Evolutionary conservation across 768 basidiomycete genomes (phyloP), one percentile per base, ranked within the genome.

Genomic region (Kwoniella europaea): DNA sequence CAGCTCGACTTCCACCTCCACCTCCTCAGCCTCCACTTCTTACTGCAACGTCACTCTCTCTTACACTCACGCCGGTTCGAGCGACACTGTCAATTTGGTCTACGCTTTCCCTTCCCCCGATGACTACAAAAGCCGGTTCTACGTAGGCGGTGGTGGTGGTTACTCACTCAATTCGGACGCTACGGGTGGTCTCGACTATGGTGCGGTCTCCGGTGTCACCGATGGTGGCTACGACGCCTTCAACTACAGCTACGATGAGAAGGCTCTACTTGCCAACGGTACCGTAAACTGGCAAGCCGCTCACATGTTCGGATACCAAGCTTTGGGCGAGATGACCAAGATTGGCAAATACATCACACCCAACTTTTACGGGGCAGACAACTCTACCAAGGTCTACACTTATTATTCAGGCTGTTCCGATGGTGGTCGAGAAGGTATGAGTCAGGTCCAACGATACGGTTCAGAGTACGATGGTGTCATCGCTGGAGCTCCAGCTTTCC

Each of bases 371-470:
- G 53, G 42, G 18, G 20, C 67, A 4, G 68, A 71, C 20, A 59
- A 67, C 27, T 12, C 22, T 16, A 59, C 53, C 43, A 62, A 67
- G 50, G 12, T 71, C 50, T 61, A 71, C 50, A 43, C 71, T 3
- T 71, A 71, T 35, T 71, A 53, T 52, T 35, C 29, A 4, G 71
- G 65, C 3, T 71, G 71, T 54, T 71, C 71, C 24, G 71, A 71
- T 15, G 71, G 71, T 41, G 71, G 71, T 16, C 65, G 71, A 9
- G 71, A 71, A 56, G 71, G 57, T 15, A 41, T 41, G 58, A 67
- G 59, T 60, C 60, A 60, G 52, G 42, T 60, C 20, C 71, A 71
- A 54, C 56, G 71, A 44, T 71, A 55, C 27, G 58, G 58, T n/a
- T 27, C 46, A n/a, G 65, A 67, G 12, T 71, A 43, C 44, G 71